phyloP scores from a whole-genome alignment of 768 basidiomycete genomes.

The Pleurotus citrinopileatus region DNA sequence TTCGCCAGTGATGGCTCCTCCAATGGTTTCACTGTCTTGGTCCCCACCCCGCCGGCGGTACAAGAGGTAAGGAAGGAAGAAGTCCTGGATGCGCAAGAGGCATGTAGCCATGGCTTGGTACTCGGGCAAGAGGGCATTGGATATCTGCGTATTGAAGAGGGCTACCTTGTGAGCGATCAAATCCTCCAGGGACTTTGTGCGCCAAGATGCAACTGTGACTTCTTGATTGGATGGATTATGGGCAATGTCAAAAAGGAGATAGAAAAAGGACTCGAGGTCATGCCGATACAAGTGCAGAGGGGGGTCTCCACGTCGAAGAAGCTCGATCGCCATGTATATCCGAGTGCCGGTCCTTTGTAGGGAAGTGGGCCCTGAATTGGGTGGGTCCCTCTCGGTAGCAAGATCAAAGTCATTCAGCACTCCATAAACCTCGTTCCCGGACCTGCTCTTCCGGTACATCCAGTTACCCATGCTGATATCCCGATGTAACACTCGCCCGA shows the following conservation, averaged over 20 bases:
- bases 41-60: background rate
- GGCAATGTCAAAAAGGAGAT: background rate
- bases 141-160: background rate
- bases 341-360: constrained; percentile 5
- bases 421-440: background rate
- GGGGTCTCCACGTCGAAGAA: background rate
- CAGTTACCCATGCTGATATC: background rate
- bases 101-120: background rate
- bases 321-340: background rate
- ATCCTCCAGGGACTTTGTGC: background rate
- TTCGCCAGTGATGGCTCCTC: background rate
- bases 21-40: background rate
- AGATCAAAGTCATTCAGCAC: constrained; percentile 7
- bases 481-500: background rate
- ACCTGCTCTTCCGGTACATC: background rate
- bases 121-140: background rate
- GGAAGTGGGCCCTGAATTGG: background rate
- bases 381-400: background rate
- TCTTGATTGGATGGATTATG: background rate
- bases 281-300: constrained; percentile 1
- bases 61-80: background rate
- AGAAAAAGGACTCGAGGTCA: constrained; percentile 6
- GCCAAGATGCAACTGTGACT: background rate
- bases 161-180: background rate
- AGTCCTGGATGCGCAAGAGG: background rate